Evolutionary conservation across 2,329 filamentous ascomycete genomes (phyloP).

Genomic region (Alternaria longipes): DNA sequence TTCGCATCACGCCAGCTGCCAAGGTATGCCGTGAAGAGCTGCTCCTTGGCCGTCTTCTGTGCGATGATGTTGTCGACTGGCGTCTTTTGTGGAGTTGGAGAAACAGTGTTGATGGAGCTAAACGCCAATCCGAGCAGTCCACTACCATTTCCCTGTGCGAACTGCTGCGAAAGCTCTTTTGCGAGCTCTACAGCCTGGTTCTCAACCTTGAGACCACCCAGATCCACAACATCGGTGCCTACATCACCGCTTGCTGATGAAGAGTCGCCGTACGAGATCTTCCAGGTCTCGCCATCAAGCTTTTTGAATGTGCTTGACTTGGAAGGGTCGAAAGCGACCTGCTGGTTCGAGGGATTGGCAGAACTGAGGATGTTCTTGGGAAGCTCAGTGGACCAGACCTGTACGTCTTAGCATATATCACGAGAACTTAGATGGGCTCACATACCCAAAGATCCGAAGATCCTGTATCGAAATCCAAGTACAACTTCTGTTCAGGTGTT

Average conservation of each 20-base stretch:
- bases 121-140: conserved; percentile 69
- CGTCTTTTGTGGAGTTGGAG: conserved; percentile 59
- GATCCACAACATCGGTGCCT: conserved; percentile 68
- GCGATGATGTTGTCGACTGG: conserved; percentile 64
- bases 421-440: neutral
- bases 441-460: conserved; percentile 69
- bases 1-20: conserved; percentile 31
- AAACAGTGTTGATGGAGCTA: conserved; percentile 65
- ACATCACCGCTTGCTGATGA: conserved; percentile 69
- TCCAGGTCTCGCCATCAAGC: conserved; percentile 62
- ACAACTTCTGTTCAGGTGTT: conserved; percentile 62
- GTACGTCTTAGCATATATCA: neutral
- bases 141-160: conserved; percentile 62
- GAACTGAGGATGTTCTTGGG: conserved; percentile 45
- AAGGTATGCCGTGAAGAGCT: conserved; percentile 31
- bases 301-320: conserved; percentile 47
- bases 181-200: conserved; percentile 72
- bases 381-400: conserved; percentile 39
- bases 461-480: conserved; percentile 75
- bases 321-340: conserved; percentile 63
- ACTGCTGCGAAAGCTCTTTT: conserved; percentile 62
- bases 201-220: conserved; percentile 66
- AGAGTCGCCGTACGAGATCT: conserved; percentile 70
- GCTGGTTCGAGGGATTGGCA: conserved; percentile 58
- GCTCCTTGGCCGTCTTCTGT: conserved; percentile 17